Evolutionary conservation across 306 rosid genomes (phyloP).

Genomic region (Hylodesmum podocarpum): DNA sequence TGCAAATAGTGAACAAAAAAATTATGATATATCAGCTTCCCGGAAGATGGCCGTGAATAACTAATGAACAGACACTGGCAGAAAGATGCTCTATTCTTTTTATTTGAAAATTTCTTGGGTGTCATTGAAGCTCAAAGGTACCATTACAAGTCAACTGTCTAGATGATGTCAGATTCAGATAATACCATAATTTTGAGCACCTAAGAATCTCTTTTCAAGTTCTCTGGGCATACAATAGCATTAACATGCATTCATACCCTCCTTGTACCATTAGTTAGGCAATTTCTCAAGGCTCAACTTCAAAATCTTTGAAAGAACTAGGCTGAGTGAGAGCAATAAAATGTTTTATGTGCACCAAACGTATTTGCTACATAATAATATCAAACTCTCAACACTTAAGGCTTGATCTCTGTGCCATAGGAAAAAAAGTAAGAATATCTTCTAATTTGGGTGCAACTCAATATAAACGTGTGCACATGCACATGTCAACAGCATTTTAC

Average conservation of each 20-base stretch:
- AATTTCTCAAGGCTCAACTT: not conserved
- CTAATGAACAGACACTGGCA: not conserved
- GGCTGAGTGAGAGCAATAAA: not conserved
- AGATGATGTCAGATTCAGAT: not conserved
- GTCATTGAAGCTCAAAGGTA: not conserved
- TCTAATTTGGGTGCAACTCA: not conserved
- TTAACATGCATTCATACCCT: not conserved
- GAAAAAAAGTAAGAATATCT: not conserved
- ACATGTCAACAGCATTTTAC: not conserved
- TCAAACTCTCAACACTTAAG: not conserved
- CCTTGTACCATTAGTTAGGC: not conserved
- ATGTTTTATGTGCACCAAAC: not conserved
- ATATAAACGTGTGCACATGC: not conserved
- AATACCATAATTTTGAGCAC: not conserved
- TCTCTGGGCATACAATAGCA: not conserved
- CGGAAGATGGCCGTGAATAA: not conserved
- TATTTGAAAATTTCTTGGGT: not conserved
- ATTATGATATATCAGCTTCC: not conserved
- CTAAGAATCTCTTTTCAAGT: not conserved
- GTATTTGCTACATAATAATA: not conserved
- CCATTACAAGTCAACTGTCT: not conserved
- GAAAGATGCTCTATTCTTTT: not conserved
- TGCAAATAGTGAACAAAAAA: conserved; percentile 42
- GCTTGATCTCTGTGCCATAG: not conserved
- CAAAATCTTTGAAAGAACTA: not conserved